These are phyloP conservation scores for Rhynchosporium graminicola DNA, from an alignment of 2,329 filamentous ascomycete species.

Conservation along the genomic window DNA sequence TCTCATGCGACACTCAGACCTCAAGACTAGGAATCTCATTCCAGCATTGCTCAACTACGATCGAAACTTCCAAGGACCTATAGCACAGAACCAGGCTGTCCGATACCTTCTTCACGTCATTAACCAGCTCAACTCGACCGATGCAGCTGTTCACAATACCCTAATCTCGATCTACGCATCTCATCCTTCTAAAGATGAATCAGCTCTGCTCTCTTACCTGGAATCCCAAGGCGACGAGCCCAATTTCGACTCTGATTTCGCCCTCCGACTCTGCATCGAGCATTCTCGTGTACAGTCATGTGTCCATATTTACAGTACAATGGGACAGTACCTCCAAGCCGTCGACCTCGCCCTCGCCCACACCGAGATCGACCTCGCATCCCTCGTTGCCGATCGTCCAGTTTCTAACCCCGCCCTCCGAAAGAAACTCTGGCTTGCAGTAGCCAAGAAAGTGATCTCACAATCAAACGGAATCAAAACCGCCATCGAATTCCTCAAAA, in stretches of 20 bases:
- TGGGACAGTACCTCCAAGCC: conserved; percentile 91
- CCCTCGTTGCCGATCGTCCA: conserved; percentile 83
- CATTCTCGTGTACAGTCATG: conserved; percentile 90
- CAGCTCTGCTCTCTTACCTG: conserved; percentile 82
- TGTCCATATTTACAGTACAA: conserved; percentile 95
- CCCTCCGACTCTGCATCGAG: conserved; percentile 91
- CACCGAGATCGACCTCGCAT: conserved; percentile 84
- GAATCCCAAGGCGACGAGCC: conserved; percentile 86
- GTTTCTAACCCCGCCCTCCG: conserved; percentile 76
- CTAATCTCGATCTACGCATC: conserved; percentile 95
- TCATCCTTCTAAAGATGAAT: conserved; percentile 79
- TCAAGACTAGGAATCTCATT: conserved; percentile 85
- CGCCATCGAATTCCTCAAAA: conserved; percentile 89
- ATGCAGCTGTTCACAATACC: conserved; percentile 93
- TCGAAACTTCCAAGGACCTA: conserved; percentile 66
- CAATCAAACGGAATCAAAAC: conserved; percentile 85
- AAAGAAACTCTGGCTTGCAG: conserved; percentile 93
- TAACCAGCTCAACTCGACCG: conserved; percentile 76
- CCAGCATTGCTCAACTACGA: conserved; percentile 95
- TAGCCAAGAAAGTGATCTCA: conserved; percentile 91
- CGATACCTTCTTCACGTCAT: conserved; percentile 93
- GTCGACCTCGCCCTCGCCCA: conserved; percentile 91
- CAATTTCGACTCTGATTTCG: conserved; percentile 92
- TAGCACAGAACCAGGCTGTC: conserved; percentile 84
- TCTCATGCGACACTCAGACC: conserved; percentile 83